These are phyloP conservation scores for Holtermannia corniformis DNA, from an alignment of 768 basidiomycete genomes.

Conservation along the genomic window DNA sequence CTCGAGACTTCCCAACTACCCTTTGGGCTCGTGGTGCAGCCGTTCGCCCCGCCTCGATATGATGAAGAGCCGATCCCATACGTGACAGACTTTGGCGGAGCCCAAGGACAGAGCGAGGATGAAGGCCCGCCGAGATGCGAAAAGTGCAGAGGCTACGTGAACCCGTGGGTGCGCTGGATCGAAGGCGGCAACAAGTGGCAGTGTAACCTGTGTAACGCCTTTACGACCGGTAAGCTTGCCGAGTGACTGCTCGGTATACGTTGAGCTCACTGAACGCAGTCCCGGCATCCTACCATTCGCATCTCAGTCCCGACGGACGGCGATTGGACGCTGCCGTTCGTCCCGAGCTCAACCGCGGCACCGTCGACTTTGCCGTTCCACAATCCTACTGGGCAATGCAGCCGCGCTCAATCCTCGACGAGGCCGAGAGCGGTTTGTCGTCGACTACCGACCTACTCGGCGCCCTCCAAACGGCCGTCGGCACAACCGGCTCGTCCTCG, in stretches of 20 bases:
- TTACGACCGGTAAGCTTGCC: constrained; percentile 66
- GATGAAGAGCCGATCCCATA: constrained; percentile 69
- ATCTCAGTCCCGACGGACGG: constrained; percentile 65
- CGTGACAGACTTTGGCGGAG: constrained; percentile 50
- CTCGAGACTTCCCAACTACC: constrained; percentile 75
- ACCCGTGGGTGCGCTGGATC: constrained; percentile 82
- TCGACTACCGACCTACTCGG: constrained; percentile 25
- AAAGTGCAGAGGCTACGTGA: constrained; percentile 79
- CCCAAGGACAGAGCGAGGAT: constrained; percentile 43
- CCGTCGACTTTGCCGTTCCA: constrained; percentile 77
- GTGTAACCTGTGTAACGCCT: constrained; percentile 79
- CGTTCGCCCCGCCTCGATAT: constrained; percentile 64
- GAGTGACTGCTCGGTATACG: too few species aligned
- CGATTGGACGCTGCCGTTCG: constrained; percentile 71
- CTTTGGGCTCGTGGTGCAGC: constrained; percentile 73
- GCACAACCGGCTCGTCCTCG: constrained; percentile 6
- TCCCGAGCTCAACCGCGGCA: constrained; percentile 81
- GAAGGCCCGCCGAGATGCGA: constrained; percentile 74
- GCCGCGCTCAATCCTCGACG: constrained; percentile 46
- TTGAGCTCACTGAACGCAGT: constrained; percentile 48
- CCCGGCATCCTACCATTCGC: constrained; percentile 68
- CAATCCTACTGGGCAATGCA: constrained; percentile 70
- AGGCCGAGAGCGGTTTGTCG: constrained; percentile 23
- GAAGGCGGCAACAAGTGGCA: constrained; percentile 76
- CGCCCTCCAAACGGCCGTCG: constrained; percentile 28